These are phyloP conservation scores for Secale cereale DNA, from an alignment of 176 grass and related monocot genomes.

Conservation along the genomic window DNA sequence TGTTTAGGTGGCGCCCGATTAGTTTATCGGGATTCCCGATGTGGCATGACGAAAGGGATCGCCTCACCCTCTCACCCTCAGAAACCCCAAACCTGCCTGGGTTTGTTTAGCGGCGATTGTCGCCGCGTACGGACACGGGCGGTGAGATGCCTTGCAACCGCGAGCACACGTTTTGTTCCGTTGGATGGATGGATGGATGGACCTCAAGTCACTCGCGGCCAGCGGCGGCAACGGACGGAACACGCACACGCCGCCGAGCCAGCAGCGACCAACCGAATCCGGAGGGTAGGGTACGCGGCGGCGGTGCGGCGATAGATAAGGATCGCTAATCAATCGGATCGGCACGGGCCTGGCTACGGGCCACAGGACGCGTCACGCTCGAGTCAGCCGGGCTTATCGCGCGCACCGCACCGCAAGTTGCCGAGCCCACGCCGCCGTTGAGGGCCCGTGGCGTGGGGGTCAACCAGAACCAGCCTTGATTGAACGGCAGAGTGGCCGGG, in stretches of 20 bases:
- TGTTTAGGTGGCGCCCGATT: too few relatives aligned
- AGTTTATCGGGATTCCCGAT: conserved; percentile 10
- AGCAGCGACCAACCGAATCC: not conserved
- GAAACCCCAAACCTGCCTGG: not conserved
- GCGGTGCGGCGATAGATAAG: not conserved
- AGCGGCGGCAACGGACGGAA: too few relatives aligned
- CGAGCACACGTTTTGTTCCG: not conserved
- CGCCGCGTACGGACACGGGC: not conserved
- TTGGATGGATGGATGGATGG: not conserved
- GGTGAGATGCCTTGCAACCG: not conserved
- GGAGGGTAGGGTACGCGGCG: not conserved
- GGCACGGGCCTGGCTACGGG: not conserved
- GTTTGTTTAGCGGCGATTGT: not conserved
- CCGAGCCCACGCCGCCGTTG: not conserved
- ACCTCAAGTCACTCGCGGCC: not conserved
- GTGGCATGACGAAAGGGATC: not conserved
- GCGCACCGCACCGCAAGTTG: not conserved
- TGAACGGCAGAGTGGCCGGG: too few relatives aligned
- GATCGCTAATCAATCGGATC: not conserved
- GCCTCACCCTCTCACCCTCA: not conserved
- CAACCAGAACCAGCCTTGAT: too few relatives aligned
- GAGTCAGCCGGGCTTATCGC: not conserved
- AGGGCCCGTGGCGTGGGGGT: too few relatives aligned
- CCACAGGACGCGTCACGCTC: not conserved
- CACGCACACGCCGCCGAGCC: not conserved